These are phyloP conservation scores for Phytopythium vexans DNA, from an alignment of 352 stramenopile species.

Conservation along the genomic window DNA sequence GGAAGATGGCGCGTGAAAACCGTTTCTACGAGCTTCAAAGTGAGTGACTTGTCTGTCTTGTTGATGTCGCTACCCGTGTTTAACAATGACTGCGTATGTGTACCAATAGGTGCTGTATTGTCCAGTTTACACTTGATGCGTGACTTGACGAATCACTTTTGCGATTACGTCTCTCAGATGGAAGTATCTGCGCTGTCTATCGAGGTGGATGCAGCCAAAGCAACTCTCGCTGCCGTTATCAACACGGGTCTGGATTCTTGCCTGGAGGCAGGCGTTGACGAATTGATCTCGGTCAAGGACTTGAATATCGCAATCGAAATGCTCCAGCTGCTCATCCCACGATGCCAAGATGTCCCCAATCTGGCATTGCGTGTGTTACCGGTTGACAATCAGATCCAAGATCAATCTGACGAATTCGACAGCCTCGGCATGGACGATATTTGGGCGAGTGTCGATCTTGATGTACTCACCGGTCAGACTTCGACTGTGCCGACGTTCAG, in stretches of 20 bases:
- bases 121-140: conserved; percentile 40
- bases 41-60: conserved; percentile 12
- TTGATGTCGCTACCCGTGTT: background rate
- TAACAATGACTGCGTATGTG: background rate
- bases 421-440: conserved; percentile 33
- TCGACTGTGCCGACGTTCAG: conserved; percentile 11
- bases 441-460: conserved; percentile 42
- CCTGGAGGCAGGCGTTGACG: conserved; percentile 33
- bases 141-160: conserved; percentile 33
- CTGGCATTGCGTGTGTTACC: conserved; percentile 15
- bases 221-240: conserved; percentile 39
- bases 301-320: conserved; percentile 56
- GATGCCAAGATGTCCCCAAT: conserved; percentile 19
- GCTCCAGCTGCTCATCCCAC: conserved; percentile 39
- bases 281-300: conserved; percentile 23
- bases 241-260: conserved; percentile 40
- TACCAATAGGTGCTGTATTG: conserved; percentile 26
- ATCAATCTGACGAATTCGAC: conserved; percentile 48
- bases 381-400: background rate
- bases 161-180: conserved; percentile 14
- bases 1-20: conserved; percentile 1
- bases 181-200: conserved; percentile 8
- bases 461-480: conserved; percentile 12
- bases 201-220: conserved; percentile 24
- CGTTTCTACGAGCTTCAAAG: conserved; percentile 22